These are phyloP conservation scores for Fusarium succisae DNA, from an alignment of 2,329 filamentous ascomycete genomes.

Conservation along the genomic window DNA sequence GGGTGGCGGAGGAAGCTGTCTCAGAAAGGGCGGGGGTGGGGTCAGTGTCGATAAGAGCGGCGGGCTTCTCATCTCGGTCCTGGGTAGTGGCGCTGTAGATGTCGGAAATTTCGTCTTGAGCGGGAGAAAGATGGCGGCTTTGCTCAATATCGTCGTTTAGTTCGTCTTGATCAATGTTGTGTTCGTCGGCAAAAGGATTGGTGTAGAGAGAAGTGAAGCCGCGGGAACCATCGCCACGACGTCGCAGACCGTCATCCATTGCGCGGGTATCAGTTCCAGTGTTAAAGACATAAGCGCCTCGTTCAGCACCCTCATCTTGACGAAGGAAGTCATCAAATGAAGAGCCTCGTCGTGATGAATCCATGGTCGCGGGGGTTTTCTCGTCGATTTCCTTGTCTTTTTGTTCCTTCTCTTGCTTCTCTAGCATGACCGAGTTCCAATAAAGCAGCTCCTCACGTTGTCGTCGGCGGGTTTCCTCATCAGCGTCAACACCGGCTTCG, in stretches of 20 bases:
- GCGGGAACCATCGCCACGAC: constrained; percentile 57
- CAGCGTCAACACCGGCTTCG: constrained; percentile 65
- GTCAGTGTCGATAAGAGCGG: constrained; percentile 48
- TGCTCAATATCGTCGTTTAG: constrained; percentile 51
- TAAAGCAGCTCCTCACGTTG: constrained; percentile 73
- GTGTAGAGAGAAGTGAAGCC: constrained; percentile 60
- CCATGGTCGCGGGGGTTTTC: neutral
- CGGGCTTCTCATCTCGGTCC: constrained; percentile 38
- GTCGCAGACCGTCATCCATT: constrained; percentile 58
- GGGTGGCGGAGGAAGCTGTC: constrained; percentile 41
- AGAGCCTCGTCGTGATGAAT: constrained; percentile 44
- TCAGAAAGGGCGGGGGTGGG: constrained; percentile 31
- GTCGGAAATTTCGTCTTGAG: constrained; percentile 61
- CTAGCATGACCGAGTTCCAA: constrained; percentile 67
- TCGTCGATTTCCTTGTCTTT: constrained; percentile 32
- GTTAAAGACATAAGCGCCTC: constrained; percentile 67
- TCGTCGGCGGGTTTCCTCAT: constrained; percentile 67
- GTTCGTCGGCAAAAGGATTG: constrained; percentile 69
- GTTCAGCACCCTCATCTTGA: constrained; percentile 60
- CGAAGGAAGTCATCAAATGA: constrained; percentile 69
- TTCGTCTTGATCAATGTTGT: constrained; percentile 62
- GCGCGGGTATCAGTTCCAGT: constrained; percentile 59
- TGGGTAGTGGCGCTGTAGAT: constrained; percentile 67
- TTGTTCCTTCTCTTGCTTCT: constrained; percentile 54
- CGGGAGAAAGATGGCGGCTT: constrained; percentile 53